Conservation (phyloP, 2,329 filamentous ascomycete genomes). For the Fusarium fujikuroi region DNA sequence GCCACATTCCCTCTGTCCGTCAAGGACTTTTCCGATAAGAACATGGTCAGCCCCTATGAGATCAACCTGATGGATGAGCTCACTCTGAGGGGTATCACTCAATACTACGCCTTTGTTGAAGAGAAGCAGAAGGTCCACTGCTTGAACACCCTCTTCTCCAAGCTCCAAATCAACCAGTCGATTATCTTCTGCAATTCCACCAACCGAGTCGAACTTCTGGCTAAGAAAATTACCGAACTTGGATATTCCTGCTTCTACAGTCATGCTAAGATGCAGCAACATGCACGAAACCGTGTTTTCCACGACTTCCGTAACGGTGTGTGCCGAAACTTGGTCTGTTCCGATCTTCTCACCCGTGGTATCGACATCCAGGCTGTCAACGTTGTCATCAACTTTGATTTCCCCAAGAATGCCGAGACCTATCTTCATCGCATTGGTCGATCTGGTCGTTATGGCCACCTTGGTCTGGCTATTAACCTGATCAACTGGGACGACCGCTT, state of each 20-base stretch:
- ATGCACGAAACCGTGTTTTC: conserved; percentile 97
- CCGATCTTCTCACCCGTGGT: conserved; percentile 95
- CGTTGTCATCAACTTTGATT: conserved; percentile 99
- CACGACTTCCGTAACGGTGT: conserved; percentile 99
- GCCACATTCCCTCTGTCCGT: conserved; percentile 97
- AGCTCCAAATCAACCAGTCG: conserved; percentile 99
- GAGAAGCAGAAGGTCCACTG: conserved; percentile 99
- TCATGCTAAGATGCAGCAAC: conserved; percentile 97
- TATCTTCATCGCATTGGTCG: conserved; percentile 98
- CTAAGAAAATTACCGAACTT: conserved; percentile 99
- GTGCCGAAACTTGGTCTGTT: conserved; percentile 97
- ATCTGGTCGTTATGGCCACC: conserved; percentile 95
- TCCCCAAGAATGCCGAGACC: conserved; percentile 98
- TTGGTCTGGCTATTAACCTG: conserved; percentile 97
- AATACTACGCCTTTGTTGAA: conserved; percentile 99
- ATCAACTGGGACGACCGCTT: conserved; percentile 99
- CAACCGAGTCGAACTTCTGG: conserved; percentile 94
- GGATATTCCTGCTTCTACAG: conserved; percentile 99
- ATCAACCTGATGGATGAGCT: conserved; percentile 99
- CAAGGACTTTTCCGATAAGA: conserved; percentile 97
- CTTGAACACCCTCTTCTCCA: conserved; percentile 97
- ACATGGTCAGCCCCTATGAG: conserved; percentile 96
- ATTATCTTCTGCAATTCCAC: conserved; percentile 99
- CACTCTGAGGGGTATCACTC: conserved; percentile 95
- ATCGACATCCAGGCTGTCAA: conserved; percentile 99